A percentile compares a stretch with the other conserved stretches of the same genome.
These are phyloP conservation scores for Pichia terricola DNA, from an alignment of 1,139 yeast species.

Conservation along the genomic window DNA sequence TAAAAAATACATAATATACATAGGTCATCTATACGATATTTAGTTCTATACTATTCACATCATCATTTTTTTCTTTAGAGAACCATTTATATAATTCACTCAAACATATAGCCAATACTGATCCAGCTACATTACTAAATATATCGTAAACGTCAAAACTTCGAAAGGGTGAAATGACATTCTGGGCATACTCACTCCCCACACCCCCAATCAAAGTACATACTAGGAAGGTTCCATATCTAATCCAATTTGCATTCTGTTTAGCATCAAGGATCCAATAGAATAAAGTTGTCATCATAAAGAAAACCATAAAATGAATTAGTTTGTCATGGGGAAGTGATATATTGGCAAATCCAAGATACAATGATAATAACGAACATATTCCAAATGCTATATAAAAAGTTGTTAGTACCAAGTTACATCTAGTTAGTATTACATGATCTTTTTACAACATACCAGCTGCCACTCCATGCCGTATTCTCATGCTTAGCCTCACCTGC, in stretches of 20 bases:
- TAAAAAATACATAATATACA: neutral
- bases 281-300: conserved; percentile 20
- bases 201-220: conserved; percentile 24
- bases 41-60: too few relatives aligned
- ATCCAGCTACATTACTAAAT: conserved; percentile 21
- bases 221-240: conserved; percentile 16
- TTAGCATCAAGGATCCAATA: conserved; percentile 22
- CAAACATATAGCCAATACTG: conserved; percentile 15
- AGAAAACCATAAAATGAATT: conserved; percentile 23
- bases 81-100: too few relatives aligned
- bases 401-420: too few relatives aligned
- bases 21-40: too few relatives aligned
- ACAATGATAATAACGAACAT: conserved; percentile 14
- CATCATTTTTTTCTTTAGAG: too few relatives aligned
- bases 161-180: conserved; percentile 19
- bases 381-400: neutral
- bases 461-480: conserved; percentile 7
- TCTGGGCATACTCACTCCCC: conserved; percentile 25
- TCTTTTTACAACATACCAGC: neutral
- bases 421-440: too few relatives aligned
- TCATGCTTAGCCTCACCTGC: neutral
- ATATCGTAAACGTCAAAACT: conserved; percentile 23
- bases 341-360: conserved; percentile 24
- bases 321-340: conserved; percentile 23
- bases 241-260: conserved; percentile 13